Percentiles rank a stretch among this genome's conserved stretches.
Evolutionary conservation across 139 green algal genomes (phyloP).

Genomic region (Picochlorum sp.): DNA sequence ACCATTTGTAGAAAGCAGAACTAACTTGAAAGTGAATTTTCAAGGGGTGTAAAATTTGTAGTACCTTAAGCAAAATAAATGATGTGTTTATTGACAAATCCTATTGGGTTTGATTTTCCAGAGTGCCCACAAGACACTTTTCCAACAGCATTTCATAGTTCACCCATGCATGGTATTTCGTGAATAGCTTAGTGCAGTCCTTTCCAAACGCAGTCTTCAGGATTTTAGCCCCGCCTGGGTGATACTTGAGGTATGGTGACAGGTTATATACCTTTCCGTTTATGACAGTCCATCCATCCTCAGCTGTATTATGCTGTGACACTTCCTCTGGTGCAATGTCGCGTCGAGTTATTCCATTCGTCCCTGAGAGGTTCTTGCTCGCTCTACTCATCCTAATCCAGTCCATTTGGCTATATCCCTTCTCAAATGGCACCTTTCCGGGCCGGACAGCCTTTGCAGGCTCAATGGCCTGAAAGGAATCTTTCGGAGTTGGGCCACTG

Average conservation of each 20-base stretch:
- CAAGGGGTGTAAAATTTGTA: neutral
- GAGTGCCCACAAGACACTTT: conserved; percentile 57
- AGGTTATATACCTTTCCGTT: conserved; percentile 85
- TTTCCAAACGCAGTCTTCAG: conserved; percentile 62
- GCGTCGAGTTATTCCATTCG: conserved; percentile 5
- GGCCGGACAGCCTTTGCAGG: neutral
- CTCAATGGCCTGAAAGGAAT: neutral
- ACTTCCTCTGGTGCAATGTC: conserved; percentile 77
- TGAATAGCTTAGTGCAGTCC: conserved; percentile 82
- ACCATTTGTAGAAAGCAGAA: neutral
- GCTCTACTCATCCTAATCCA: conserved; percentile 51
- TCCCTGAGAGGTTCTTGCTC: conserved; percentile 27
- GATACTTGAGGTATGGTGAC: conserved; percentile 66
- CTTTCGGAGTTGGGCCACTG: neutral
- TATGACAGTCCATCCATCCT: conserved; percentile 88
- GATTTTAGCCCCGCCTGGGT: conserved; percentile 67
- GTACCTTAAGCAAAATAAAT: too few species aligned
- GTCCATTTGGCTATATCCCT: conserved; percentile 81
- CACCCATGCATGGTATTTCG: conserved; percentile 90
- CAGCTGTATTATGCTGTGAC: conserved; percentile 49
- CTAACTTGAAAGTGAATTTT: neutral
- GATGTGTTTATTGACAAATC: too few species aligned
- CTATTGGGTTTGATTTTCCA: neutral
- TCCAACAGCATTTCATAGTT: conserved; percentile 74
- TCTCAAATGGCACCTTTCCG: conserved; percentile 61